phyloP scores from a whole-genome alignment of 208 protist genomes.

The Wallacemonas sp. region DNA sequence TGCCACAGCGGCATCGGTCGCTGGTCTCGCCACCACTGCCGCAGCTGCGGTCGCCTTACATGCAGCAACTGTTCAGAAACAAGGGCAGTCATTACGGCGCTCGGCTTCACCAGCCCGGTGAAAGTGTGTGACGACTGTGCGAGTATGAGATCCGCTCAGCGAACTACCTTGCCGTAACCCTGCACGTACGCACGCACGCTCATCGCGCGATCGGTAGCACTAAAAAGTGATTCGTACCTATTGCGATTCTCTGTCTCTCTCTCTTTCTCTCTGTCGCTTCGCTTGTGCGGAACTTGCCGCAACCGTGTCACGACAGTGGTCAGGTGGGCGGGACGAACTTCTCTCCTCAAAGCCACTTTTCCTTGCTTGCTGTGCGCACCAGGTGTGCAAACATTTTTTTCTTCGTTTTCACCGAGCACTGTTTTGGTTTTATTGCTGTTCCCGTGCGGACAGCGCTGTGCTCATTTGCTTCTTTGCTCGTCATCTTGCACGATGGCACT shows the following conservation, averaged over 20 bases:
- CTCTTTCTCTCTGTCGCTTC: background rate
- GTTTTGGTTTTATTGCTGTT: background rate
- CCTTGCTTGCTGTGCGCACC: background rate
- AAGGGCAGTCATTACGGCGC: constrained; percentile 43
- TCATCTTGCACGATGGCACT: background rate
- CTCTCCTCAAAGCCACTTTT: background rate
- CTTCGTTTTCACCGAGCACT: constrained; percentile 2
- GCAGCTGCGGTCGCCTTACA: constrained; percentile 75
- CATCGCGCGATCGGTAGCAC: too few species aligned
- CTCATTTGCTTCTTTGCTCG: constrained; percentile 2
- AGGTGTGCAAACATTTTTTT: background rate
- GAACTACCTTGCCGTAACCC: constrained; percentile 7
- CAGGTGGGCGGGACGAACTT: too few species aligned
- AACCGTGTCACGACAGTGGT: too few species aligned
- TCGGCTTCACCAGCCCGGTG: constrained; percentile 62
- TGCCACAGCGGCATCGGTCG: constrained; percentile 62
- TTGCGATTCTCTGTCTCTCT: background rate
- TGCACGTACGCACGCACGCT: too few species aligned
- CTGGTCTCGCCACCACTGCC: constrained; percentile 86
- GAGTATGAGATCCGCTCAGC: constrained; percentile 8
- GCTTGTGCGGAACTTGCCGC: too few species aligned
- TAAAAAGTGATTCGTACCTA: too few species aligned
- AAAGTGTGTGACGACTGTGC: constrained; percentile 86
- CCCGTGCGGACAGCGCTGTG: background rate
- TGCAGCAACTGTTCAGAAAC: constrained; percentile 64